A percentile compares a stretch with the other conserved stretches of the same genome.
These are phyloP conservation scores for Pichia paraexigua DNA, from an alignment of 805 yeast genomes.

Conservation along the genomic window DNA sequence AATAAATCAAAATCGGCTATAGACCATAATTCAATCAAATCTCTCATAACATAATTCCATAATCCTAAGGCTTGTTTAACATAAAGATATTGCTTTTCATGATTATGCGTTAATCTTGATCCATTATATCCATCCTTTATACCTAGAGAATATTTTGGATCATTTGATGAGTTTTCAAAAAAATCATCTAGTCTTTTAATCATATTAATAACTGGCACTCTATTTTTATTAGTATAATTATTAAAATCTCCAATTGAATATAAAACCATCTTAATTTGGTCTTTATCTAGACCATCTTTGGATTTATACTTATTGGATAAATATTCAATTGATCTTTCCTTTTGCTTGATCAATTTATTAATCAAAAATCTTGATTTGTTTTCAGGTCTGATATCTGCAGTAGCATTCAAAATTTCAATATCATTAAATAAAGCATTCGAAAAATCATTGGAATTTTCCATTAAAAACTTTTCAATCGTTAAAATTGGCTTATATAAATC, in stretches of 20 bases:
- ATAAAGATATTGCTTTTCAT: conserved; percentile 63
- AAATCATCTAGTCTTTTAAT: conserved; percentile 43
- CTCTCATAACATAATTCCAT: conserved; percentile 74
- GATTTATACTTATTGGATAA: conserved; percentile 44
- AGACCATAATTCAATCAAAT: conserved; percentile 71
- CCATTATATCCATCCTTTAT: conserved; percentile 62
- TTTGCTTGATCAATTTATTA: conserved; percentile 51
- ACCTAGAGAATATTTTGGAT: conserved; percentile 40
- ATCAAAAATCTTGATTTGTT: conserved; percentile 47
- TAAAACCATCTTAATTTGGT: conserved; percentile 61
- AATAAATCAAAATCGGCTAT: conserved; percentile 68
- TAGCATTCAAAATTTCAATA: conserved; percentile 51
- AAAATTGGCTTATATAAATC: conserved; percentile 65
- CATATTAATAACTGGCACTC: conserved; percentile 61
- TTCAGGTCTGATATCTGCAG: conserved; percentile 56
- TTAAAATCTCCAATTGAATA: conserved; percentile 78
- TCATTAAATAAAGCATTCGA: conserved; percentile 45
- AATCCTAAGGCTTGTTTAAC: conserved; percentile 66
- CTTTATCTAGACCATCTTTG: conserved; percentile 37
- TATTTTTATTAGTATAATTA: conserved; percentile 60
- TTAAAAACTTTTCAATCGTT: conserved; percentile 38
- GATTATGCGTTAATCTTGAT: conserved; percentile 66
- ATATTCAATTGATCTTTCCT: conserved; percentile 61
- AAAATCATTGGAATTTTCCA: conserved; percentile 25
- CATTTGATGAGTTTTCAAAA: conserved; percentile 27